Evolutionary conservation across 176 grass and related monocot genomes (phyloP).

Genomic region (Secale cereale): DNA sequence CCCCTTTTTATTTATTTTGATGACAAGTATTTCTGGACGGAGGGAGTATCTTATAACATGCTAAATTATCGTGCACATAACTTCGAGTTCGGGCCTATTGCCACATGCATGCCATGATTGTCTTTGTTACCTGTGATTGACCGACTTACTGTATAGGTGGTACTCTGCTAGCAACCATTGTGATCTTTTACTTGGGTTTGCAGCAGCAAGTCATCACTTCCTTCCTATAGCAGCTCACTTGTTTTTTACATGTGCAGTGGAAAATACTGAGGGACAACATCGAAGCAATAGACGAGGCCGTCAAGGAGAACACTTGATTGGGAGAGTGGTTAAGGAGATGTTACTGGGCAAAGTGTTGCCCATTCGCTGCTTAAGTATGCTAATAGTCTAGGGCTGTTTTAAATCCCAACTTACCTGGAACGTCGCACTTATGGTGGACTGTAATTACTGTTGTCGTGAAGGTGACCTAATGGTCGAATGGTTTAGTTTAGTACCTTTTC

Average conservation of each 20-base stretch:
- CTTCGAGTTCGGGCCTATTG: background rate
- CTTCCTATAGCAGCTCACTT: background rate
- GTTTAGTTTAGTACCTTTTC: too few species aligned
- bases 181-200: background rate
- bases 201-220: background rate
- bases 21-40: too few species aligned
- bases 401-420: background rate
- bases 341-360: background rate
- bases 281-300: conserved; percentile 36
- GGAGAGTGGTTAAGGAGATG: background rate
- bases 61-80: background rate
- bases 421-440: background rate
- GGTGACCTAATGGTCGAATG: background rate
- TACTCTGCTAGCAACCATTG: background rate
- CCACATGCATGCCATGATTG: background rate
- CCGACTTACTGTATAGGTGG: background rate
- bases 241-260: conserved; percentile 34
- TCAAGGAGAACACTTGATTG: conserved; percentile 39
- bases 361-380: background rate
- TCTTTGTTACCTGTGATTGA: background rate
- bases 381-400: background rate
- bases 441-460: background rate
- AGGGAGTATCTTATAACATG: too few species aligned
- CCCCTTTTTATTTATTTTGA: too few species aligned
- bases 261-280: conserved; percentile 45